Base-by-base conservation (phyloP, 257 asterid genomes). In the Solanum chmielewskii region DNA sequence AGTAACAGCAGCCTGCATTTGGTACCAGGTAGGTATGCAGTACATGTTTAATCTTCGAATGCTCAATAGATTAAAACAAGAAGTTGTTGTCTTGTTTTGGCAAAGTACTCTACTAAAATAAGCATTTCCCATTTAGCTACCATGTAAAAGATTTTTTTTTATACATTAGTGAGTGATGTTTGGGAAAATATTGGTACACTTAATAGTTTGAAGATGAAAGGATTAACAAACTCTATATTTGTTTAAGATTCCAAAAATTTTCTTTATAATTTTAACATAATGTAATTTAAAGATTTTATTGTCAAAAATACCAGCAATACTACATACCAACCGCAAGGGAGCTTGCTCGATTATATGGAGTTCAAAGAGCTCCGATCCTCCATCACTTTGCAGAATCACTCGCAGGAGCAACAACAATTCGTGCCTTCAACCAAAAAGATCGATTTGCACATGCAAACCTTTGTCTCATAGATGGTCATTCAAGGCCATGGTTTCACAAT, bases 261-360 rank as follows among this genome's bases (percentile, higher is more conserved):
- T 47, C 42, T 78, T 45, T 78, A 25, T 27, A 45, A 15, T 27
- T 27, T 49, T 47, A 47, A n/a, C 21, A 80, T 18, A 80, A 49
- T 80, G 68, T 47, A 16, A 80, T 6, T 18, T 49, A 15, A 80
- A 47, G 20, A 16, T 80, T 42, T 70, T 76, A 60, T 35, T 64
- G 73, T 68, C 42, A 52, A 76, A 82, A 85, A 42, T 85, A 90
- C 69, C 95, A 96, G 99, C 89, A 90, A 90, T 96, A 96, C 86
- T 96, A 96, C 96, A 96, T 93, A 92, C 99, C 99, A 89, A 93
- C 99, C 7, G 98, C 99, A 62, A 93, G 98, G 89, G 99, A 96
- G 75, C 92, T 95, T 88, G 99, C 98, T 0, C 99, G 98, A 87
- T 93, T 96, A 89, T 93, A 98, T 5, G 99, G 99, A 31, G 91